Conservation (phyloP, 1,284 basidiomycete species). For the Irpex sp. region DNA sequence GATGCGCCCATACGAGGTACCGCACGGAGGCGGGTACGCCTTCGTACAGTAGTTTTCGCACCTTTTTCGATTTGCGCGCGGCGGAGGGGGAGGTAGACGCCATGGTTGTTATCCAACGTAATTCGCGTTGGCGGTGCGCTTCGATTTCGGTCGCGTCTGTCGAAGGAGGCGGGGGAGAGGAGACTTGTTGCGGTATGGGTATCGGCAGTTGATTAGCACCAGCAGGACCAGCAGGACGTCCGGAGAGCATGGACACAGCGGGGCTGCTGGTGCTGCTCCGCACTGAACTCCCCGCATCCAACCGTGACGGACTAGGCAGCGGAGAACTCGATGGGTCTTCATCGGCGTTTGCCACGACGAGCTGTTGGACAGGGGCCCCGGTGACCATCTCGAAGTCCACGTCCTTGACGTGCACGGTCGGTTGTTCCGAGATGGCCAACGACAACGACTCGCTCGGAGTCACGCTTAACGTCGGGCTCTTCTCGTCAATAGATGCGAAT, state of each 20-base stretch:
- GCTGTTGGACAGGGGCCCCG: constrained; percentile 41
- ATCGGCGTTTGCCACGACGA: constrained; percentile 36
- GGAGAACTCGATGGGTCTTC: constrained; percentile 45
- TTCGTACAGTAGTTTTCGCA: constrained; percentile 66
- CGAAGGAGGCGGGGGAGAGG: background rate
- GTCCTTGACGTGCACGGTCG: constrained; percentile 65
- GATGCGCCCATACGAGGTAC: constrained; percentile 50
- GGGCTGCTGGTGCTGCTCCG: constrained; percentile 48
- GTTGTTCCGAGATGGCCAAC: constrained; percentile 23
- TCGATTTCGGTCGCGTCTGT: constrained; percentile 35
- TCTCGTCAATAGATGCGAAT: constrained; percentile 3
- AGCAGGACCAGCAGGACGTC: constrained; percentile 6
- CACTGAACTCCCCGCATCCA: constrained; percentile 28
- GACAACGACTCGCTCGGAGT: constrained; percentile 26
- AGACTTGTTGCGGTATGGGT: background rate
- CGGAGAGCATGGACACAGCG: constrained; percentile 37
- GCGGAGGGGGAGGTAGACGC: constrained; percentile 56
- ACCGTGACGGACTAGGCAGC: constrained; percentile 27
- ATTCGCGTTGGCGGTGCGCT: constrained; percentile 69
- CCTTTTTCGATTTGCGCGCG: constrained; percentile 63
- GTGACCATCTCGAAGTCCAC: constrained; percentile 75
- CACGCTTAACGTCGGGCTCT: constrained; percentile 31
- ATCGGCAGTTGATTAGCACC: background rate
- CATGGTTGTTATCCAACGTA: constrained; percentile 72
- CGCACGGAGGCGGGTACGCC: constrained; percentile 45